phyloP scores from a whole-genome alignment of 805 yeast genomes.

The Lachancea sp. region DNA sequence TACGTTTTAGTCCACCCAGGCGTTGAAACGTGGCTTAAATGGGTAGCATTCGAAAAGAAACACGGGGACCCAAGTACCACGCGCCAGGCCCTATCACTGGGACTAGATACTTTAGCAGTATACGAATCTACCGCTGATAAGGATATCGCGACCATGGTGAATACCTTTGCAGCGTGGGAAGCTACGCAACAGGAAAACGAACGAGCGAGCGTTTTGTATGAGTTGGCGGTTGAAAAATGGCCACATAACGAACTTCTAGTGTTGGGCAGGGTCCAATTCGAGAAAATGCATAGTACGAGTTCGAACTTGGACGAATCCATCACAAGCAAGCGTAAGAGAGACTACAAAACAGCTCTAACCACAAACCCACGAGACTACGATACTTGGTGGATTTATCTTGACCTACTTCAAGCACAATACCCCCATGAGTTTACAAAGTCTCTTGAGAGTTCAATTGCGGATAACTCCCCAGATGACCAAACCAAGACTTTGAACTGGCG shows the following conservation, averaged over 20 bases:
- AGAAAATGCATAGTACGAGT: conserved; percentile 55
- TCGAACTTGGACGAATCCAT: conserved; percentile 50
- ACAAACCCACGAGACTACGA: conserved; percentile 56
- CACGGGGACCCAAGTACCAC: conserved; percentile 42
- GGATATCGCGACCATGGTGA: conserved; percentile 37
- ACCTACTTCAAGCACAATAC: conserved; percentile 40
- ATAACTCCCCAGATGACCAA: conserved; percentile 25
- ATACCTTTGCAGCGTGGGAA: conserved; percentile 64
- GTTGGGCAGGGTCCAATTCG: conserved; percentile 49
- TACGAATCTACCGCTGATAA: conserved; percentile 25
- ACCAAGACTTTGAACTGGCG: conserved; percentile 51
- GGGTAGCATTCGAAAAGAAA: conserved; percentile 67
- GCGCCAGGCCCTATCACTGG: conserved; percentile 60
- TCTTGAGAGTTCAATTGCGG: conserved; percentile 16
- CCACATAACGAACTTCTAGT: conserved; percentile 35
- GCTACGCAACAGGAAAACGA: conserved; percentile 51
- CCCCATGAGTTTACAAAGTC: conserved; percentile 11
- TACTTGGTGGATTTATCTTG: conserved; percentile 74
- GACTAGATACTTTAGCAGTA: conserved; percentile 47
- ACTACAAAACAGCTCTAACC: conserved; percentile 45
- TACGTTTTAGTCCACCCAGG: conserved; percentile 49
- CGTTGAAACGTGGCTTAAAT: conserved; percentile 59
- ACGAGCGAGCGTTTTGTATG: conserved; percentile 54
- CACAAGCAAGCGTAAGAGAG: conserved; percentile 45
- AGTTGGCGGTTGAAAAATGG: conserved; percentile 43